Evolutionary conservation across 1,284 basidiomycete species (phyloP).

Genomic region (Ustilago cynodontis): DNA sequence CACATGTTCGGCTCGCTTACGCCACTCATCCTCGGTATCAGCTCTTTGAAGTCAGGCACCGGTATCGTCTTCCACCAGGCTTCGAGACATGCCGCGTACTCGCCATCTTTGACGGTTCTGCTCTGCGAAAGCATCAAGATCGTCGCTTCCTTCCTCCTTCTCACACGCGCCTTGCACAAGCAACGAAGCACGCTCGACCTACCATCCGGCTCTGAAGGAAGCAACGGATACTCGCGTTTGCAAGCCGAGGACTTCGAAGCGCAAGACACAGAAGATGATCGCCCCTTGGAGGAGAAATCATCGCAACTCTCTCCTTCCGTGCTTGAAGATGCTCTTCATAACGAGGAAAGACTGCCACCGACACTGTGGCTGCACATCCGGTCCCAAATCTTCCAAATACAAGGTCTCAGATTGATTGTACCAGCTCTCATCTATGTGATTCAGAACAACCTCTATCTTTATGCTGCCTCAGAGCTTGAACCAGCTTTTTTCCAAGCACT

Average conservation of each 20-base stretch:
- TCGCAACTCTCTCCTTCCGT: background rate
- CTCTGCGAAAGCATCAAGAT: conserved; percentile 34
- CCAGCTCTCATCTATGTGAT: conserved; percentile 44
- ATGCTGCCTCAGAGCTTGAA: conserved; percentile 31
- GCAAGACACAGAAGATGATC: background rate
- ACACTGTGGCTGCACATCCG: conserved; percentile 15
- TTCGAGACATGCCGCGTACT: conserved; percentile 27
- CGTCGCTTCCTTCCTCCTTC: conserved; percentile 9
- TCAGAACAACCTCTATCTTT: conserved; percentile 40
- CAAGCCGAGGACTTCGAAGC: conserved; percentile 17
- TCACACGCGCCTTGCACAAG: conserved; percentile 17
- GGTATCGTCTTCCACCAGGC: conserved; percentile 34
- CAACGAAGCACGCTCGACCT: conserved; percentile 1
- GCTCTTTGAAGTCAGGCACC: conserved; percentile 17
- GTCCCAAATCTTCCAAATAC: conserved; percentile 17
- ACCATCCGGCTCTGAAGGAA: background rate
- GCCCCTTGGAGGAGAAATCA: background rate
- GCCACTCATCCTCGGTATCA: conserved; percentile 19
- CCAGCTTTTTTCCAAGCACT: conserved; percentile 37
- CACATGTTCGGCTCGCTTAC: conserved; percentile 30
- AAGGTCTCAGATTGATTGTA: conserved; percentile 20
- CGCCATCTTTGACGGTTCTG: conserved; percentile 27
- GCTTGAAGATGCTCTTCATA: background rate
- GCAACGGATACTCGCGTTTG: conserved; percentile 8
- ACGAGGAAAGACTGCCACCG: background rate